Evolutionary conservation across 495 filamentous ascomycete species (phyloP).

Genomic region (Penicillium dipodomyicola): DNA sequence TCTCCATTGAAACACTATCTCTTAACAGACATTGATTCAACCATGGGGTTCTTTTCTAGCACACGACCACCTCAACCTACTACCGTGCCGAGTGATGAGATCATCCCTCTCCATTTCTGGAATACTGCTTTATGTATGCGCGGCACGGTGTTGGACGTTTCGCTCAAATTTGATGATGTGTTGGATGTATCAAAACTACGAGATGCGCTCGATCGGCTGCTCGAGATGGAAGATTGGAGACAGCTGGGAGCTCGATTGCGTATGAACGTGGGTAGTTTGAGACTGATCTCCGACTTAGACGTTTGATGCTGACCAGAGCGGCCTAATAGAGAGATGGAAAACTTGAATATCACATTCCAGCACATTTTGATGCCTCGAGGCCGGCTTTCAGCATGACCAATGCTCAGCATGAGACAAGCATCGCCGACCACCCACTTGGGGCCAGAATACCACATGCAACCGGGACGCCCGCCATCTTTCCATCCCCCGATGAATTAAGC

Average conservation of each 20-base stretch:
- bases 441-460: background rate
- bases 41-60: background rate
- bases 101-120: slow-evolving; percentile 2
- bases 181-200: slow-evolving; percentile 1
- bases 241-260: slow-evolving; percentile 4
- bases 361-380: background rate
- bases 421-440: background rate
- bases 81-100: background rate
- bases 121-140: slow-evolving; percentile 2
- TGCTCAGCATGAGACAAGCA: background rate
- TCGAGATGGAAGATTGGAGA: background rate
- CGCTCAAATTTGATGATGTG: background rate
- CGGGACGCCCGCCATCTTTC: background rate
- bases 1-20: too few species aligned
- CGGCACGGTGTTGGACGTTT: background rate
- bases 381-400: slow-evolving; percentile 1
- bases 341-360: background rate
- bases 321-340: background rate
- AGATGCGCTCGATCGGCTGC: background rate
- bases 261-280: background rate
- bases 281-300: too few species aligned
- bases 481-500: background rate
- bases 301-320: background rate
- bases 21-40: background rate
- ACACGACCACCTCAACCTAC: background rate